phyloP scores from a whole-genome alignment of 192 early-diverging fungal species.

The Entophlyctis luteolus region DNA sequence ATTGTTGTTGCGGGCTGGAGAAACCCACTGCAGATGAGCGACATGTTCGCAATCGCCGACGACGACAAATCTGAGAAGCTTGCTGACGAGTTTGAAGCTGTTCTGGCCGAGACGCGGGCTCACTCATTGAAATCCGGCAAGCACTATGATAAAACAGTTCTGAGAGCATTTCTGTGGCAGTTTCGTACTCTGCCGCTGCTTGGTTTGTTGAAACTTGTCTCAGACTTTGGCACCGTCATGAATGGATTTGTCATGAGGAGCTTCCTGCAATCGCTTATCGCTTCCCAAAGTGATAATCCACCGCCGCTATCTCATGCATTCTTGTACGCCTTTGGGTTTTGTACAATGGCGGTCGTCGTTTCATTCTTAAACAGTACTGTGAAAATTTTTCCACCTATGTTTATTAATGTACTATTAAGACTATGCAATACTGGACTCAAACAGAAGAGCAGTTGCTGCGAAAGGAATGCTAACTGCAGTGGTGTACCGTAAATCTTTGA shows the following conservation, averaged over 20 bases:
- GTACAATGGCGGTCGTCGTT: background rate
- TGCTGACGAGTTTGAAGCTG: slow-evolving; percentile 11
- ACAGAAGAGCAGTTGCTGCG: slow-evolving; percentile 7
- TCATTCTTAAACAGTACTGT: slow-evolving; percentile 10
- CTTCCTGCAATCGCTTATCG: slow-evolving; percentile 17
- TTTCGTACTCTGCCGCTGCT: background rate
- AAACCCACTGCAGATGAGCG: slow-evolving; percentile 47
- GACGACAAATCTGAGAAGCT: slow-evolving; percentile 20
- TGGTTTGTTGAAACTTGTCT: slow-evolving; percentile 12
- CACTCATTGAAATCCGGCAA: slow-evolving; percentile 10
- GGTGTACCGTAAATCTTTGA: slow-evolving; percentile 58
- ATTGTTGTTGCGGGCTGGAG: slow-evolving; percentile 54
- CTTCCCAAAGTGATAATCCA: background rate
- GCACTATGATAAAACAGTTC: background rate
- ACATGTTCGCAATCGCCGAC: slow-evolving; percentile 27
- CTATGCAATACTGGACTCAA: slow-evolving; percentile 26
- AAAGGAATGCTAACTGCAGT: slow-evolving; percentile 45
- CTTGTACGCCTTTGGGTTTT: slow-evolving; percentile 19
- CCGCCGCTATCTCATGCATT: background rate
- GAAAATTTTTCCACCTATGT: slow-evolving; percentile 26
- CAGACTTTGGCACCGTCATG: slow-evolving; percentile 1
- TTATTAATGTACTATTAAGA: background rate
- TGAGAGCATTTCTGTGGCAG: slow-evolving; percentile 3
- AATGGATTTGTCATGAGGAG: slow-evolving; percentile 18
- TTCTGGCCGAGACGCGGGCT: background rate